Conservation (phyloP, 495 filamentous ascomycete genomes). For the Annulohypoxylon nitens region DNA sequence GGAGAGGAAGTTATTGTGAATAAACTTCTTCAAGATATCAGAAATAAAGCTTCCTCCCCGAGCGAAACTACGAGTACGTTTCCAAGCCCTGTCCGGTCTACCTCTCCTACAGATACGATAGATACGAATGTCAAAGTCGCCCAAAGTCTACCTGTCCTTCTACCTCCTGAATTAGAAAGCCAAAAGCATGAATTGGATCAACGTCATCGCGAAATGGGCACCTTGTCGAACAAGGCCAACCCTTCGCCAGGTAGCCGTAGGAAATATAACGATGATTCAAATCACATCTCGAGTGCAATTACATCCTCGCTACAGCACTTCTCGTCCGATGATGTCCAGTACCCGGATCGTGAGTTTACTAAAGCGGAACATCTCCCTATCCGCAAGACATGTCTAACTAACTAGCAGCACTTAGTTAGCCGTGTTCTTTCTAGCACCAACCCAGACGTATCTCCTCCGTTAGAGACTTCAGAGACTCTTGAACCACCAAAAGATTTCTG, state of each 20-base stretch:
- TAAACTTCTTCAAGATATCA: slow-evolving; percentile 34
- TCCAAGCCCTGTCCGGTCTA: slow-evolving; percentile 16
- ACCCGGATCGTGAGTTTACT: slow-evolving; percentile 64
- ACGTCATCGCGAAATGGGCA: background rate
- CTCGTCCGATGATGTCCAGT: slow-evolving; percentile 48
- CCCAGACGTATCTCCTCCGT: slow-evolving; percentile 17
- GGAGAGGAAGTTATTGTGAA: slow-evolving; percentile 65
- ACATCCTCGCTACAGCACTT: slow-evolving; percentile 6
- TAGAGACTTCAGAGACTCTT: background rate
- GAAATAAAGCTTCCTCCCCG: slow-evolving; percentile 14
- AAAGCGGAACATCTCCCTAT: background rate
- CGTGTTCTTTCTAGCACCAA: slow-evolving; percentile 52
- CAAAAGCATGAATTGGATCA: slow-evolving; percentile 2
- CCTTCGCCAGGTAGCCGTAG: background rate
- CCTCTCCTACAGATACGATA: background rate
- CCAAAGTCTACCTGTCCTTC: background rate
- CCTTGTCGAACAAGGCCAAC: background rate
- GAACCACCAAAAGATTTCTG: slow-evolving; percentile 46
- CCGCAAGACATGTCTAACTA: slow-evolving; percentile 63
- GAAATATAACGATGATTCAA: background rate
- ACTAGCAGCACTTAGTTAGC: slow-evolving; percentile 76
- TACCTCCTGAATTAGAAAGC: slow-evolving; percentile 5
- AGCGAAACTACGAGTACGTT: background rate
- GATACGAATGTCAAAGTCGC: background rate
- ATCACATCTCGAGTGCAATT: background rate